Base-by-base conservation (phyloP, 108 stramenopile genomes). In the Cylindrotheca closterium region DNA sequence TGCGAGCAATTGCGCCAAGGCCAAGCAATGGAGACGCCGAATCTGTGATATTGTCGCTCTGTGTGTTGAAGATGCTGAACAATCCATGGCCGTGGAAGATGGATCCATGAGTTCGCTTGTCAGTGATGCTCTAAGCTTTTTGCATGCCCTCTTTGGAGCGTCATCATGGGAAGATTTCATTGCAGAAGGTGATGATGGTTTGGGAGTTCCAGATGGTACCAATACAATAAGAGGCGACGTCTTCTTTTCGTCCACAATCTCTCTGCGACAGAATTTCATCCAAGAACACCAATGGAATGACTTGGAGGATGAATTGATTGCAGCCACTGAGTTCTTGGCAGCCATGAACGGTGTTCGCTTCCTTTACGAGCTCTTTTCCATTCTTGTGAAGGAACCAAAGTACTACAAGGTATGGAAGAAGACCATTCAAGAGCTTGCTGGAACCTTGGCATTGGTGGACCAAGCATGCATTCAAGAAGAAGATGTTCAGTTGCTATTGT, bases 401-500 rank as follows among this genome's bases (percentile, higher is more conserved):
- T 60, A 23, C 47, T 18, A 17, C 31, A 30, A 26, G 5, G 45
- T 54, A 4, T 73, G 71, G 71, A 21, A 65, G 28, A 18, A 60
- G 0, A 65, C 63, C 8, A 57, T 73, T 57, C 71, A 65, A 46
- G 25, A 54, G n/a, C n/a, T 63, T 15, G 71, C 71, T 2, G 5
- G 24, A 15, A 32, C 46, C n/a, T 58, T 71, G 48, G 42, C 37
- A 55, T 22, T 61, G 24, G 17, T 5, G 21, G 32, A 10, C 10
- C 24, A 1, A 12, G 47, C 21, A 2, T 30, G 31, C n/a, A 24
- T 73, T 21, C 71, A 65, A 47, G 47, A 45, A 50, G 52, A 54
- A 59, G 71, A 73, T 29, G 32, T 18, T 7, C 71, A 73, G 34
- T 52, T 73, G 45, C 30, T 64, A 28, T 45, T 73, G 26, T 25